Percentiles rank a stretch among this genome's conserved stretches.
Conservation (phyloP, 1,139 yeast genomes). For the Saccharomyces hybrid region DNA sequence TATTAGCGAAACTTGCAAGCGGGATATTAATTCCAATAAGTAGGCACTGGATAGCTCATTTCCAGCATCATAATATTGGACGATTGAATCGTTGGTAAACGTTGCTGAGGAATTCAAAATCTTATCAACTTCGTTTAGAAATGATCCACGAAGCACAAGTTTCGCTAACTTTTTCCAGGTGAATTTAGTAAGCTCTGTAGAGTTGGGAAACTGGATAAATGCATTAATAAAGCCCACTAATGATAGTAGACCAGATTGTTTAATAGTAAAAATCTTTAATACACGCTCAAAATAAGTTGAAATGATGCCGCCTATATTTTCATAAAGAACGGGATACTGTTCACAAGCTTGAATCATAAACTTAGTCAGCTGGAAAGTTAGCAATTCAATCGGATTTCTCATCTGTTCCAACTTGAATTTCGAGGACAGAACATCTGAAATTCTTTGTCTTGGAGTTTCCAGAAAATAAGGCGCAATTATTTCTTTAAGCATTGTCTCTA, state of each 20-base stretch:
- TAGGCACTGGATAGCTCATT: constrained; percentile 25
- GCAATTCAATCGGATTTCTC: constrained; percentile 37
- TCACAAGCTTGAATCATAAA: constrained; percentile 32
- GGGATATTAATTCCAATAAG: constrained; percentile 20
- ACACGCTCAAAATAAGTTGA: constrained; percentile 3
- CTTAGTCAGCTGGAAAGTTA: constrained; percentile 32
- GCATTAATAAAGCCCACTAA: constrained; percentile 28
- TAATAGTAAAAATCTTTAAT: constrained; percentile 18
- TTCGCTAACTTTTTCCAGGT: constrained; percentile 17
- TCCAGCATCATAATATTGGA: constrained; percentile 26
- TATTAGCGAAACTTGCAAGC: constrained; percentile 20
- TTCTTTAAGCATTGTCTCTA: constrained; percentile 40
- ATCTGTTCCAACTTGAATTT: constrained; percentile 40
- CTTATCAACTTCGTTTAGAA: constrained; percentile 18
- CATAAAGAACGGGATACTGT: constrained; percentile 29
- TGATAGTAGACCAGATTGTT: constrained; percentile 26
- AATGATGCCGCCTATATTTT: background rate
- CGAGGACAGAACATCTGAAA: constrained; percentile 40
- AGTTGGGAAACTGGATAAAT: constrained; percentile 15
- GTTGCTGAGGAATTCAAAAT: constrained; percentile 19
- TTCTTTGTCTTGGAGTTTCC: constrained; percentile 51
- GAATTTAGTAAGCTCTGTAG: constrained; percentile 16
- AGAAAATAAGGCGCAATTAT: constrained; percentile 53
- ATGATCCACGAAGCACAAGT: constrained; percentile 16
- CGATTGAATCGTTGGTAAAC: constrained; percentile 26